Conservation (phyloP, 768 basidiomycete species). For the Boletus speciosus region DNA sequence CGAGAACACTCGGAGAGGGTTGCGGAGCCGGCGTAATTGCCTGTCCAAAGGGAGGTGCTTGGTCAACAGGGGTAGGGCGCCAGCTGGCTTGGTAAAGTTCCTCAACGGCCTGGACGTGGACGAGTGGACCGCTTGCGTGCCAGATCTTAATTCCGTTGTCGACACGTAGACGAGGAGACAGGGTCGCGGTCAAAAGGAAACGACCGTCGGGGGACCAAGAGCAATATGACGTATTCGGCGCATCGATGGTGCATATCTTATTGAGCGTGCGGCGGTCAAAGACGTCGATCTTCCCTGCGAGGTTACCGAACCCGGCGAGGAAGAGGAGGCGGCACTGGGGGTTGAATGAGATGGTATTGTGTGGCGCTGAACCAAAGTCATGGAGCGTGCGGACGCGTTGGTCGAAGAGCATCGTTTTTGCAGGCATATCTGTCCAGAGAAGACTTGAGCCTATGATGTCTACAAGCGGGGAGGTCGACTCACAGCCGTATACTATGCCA, state of each 20-base stretch:
- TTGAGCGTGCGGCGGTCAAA: slow-evolving; percentile 83
- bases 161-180: slow-evolving; percentile 93
- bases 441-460: not conserved
- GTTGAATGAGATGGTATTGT: slow-evolving; percentile 93
- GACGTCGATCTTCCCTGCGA: slow-evolving; percentile 91
- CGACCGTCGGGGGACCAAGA: slow-evolving; percentile 95
- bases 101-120: slow-evolving; percentile 78
- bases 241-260: slow-evolving; percentile 78
- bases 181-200: slow-evolving; percentile 89
- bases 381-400: slow-evolving; percentile 82
- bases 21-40: slow-evolving; percentile 65
- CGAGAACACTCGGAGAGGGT: slow-evolving; percentile 55
- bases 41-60: slow-evolving; percentile 62
- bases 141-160: slow-evolving; percentile 97
- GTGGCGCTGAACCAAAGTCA: slow-evolving; percentile 87
- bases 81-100: slow-evolving; percentile 90
- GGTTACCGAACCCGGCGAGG: slow-evolving; percentile 93
- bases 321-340: slow-evolving; percentile 87
- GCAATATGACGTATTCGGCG: slow-evolving; percentile 90
- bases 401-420: slow-evolving; percentile 90
- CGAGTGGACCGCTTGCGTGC: slow-evolving; percentile 86
- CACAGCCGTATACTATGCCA: slow-evolving; percentile 93
- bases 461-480: slow-evolving; percentile 32
- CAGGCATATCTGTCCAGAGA: slow-evolving; percentile 76
- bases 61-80: slow-evolving; percentile 71